Evolutionary conservation across 176 grass and related monocot genomes (phyloP).

Genomic region (Cocos nucifera): DNA sequence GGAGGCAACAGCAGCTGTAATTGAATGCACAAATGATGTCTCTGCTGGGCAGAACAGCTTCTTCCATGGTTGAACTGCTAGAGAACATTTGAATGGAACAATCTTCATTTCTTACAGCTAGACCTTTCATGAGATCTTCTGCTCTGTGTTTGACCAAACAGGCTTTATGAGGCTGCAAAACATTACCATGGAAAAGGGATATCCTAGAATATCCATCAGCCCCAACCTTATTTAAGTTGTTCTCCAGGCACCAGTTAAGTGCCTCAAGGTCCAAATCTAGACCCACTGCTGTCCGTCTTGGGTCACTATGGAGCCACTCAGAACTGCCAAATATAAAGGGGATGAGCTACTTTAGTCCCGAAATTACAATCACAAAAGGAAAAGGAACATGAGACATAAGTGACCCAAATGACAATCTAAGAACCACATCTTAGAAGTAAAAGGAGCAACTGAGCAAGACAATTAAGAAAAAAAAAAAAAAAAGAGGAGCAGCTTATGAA

Average conservation of each 20-base stretch:
- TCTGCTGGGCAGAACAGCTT: slow-evolving; percentile 46
- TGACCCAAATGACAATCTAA: too few relatives aligned
- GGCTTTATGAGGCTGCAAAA: slow-evolving; percentile 48
- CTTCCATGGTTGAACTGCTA: slow-evolving; percentile 35
- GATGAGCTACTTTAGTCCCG: too few relatives aligned
- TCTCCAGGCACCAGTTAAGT: slow-evolving; percentile 86
- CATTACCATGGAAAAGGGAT: slow-evolving; percentile 84
- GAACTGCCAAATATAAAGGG: slow-evolving; percentile 25
- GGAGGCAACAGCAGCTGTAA: slow-evolving; percentile 93
- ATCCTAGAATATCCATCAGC: slow-evolving; percentile 69
- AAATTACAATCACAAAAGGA: too few relatives aligned
- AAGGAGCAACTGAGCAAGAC: too few relatives aligned
- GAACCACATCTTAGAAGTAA: too few relatives aligned
- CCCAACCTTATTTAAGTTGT: slow-evolving; percentile 61
- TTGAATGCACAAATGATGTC: slow-evolving; percentile 98
- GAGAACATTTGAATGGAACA: slow-evolving; percentile 8
- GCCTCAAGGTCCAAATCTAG: slow-evolving; percentile 88
- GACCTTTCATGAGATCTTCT: slow-evolving; percentile 34
- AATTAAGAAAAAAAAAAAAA: too few relatives aligned
- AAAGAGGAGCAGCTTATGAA: too few relatives aligned
- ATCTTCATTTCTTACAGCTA: slow-evolving; percentile 25
- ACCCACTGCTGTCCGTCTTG: slow-evolving; percentile 56
- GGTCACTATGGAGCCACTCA: slow-evolving; percentile 67
- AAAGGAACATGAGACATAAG: too few relatives aligned
- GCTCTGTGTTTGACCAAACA: slow-evolving; percentile 32